Conservation (phyloP, 176 grass and related monocot genomes). For the Raddia guianensis region DNA sequence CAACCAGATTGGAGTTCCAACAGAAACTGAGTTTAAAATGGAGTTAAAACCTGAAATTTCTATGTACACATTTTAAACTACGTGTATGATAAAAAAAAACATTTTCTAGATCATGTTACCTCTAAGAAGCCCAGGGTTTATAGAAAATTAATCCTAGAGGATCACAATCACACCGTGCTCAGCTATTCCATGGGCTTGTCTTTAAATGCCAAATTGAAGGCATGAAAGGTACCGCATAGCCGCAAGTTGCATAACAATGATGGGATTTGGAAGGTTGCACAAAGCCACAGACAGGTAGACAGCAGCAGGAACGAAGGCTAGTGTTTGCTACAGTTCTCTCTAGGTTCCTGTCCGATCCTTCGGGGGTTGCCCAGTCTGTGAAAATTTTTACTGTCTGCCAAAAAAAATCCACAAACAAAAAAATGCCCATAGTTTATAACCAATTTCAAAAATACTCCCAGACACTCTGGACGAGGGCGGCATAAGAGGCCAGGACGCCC, state of each 20-base stretch:
- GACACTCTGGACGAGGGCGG: too few relatives aligned
- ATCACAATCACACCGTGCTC: not conserved
- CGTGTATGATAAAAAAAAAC: too few relatives aligned
- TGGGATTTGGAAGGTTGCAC: constrained; percentile 35
- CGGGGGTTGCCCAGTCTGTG: not conserved
- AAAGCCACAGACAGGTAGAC: constrained; percentile 11
- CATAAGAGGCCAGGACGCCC: too few relatives aligned
- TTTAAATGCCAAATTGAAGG: not conserved
- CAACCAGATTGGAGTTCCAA: too few relatives aligned
- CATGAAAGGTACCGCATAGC: not conserved
- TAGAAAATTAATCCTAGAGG: not conserved
- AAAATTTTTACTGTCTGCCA: too few relatives aligned
- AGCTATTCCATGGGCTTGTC: not conserved
- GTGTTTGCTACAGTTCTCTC: constrained; percentile 33
- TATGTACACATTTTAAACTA: too few relatives aligned
- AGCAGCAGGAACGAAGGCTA: not conserved
- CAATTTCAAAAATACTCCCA: too few relatives aligned
- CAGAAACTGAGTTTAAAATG: too few relatives aligned
- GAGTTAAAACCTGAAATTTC: too few relatives aligned
- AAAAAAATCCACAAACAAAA: too few relatives aligned
- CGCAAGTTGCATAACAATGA: constrained; percentile 37
- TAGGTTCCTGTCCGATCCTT: constrained; percentile 46
- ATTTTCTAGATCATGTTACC: too few relatives aligned
- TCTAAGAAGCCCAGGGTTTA: not conserved
- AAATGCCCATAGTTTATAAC: too few relatives aligned